phyloP scores from a whole-genome alignment of 768 basidiomycete genomes.

The Erythrobasidium yunnanense region DNA sequence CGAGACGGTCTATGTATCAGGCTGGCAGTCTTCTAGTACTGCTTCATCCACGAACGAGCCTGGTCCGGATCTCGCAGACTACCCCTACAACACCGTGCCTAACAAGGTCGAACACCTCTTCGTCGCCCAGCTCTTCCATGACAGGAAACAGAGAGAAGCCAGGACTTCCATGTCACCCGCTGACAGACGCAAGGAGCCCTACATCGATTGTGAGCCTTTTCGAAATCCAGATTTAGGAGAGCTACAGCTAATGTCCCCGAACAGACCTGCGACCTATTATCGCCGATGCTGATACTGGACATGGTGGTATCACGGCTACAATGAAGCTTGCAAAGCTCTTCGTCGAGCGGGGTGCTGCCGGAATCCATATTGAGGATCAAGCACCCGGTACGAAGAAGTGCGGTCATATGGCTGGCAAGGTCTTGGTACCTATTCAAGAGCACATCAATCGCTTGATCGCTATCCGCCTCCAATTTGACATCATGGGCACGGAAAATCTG shows the following conservation, averaged over 20 bases:
- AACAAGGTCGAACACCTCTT: conserved; percentile 98
- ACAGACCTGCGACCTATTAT: conserved; percentile 62
- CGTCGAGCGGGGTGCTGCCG: conserved; percentile 94
- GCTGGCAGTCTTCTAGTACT: conserved; percentile 73
- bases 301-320: conserved; percentile 92
- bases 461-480: conserved; percentile 91
- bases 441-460: conserved; percentile 97
- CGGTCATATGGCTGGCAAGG: conserved; percentile 83
- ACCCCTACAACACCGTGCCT: conserved; percentile 92
- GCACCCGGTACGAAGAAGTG: conserved; percentile 91
- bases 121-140: conserved; percentile 97
- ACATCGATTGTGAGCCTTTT: conserved; percentile 85
- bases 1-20: conserved; percentile 97
- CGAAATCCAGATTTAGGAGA: not conserved
- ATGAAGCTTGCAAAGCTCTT: conserved; percentile 99
- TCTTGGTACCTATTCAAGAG: conserved; percentile 91
- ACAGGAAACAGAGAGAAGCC: conserved; percentile 83
- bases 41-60: conserved; percentile 90
- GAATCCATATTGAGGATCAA: conserved; percentile 96
- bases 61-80: conserved; percentile 96
- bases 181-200: conserved; percentile 59
- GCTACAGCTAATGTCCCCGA: not conserved
- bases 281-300: conserved; percentile 96
- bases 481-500: conserved; percentile 95
- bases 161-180: conserved; percentile 60